These are phyloP conservation scores for Nakazawaea pomicola DNA, from an alignment of 805 yeast genomes.

Conservation along the genomic window DNA sequence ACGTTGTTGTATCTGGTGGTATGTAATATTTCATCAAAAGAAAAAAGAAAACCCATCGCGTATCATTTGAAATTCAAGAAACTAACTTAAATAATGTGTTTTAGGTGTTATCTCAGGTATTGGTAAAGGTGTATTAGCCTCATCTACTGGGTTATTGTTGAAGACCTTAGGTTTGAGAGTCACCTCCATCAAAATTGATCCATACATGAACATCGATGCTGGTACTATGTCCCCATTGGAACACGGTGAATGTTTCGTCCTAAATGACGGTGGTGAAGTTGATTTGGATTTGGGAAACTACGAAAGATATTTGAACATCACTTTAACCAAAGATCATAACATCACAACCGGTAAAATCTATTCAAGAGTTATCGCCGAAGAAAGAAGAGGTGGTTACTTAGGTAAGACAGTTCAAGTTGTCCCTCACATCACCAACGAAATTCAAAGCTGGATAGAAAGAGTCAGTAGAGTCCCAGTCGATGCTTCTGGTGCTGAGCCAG, in stretches of 20 bases:
- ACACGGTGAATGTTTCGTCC: constrained; percentile 97
- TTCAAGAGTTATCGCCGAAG: constrained; percentile 88
- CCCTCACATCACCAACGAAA: constrained; percentile 95
- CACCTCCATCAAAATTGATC: constrained; percentile 97
- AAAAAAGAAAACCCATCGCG: neutral
- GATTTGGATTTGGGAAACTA: constrained; percentile 97
- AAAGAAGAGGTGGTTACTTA: constrained; percentile 93
- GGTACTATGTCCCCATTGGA: constrained; percentile 99
- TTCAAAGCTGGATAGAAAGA: constrained; percentile 97
- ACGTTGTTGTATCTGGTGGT: constrained; percentile 97
- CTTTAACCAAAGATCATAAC: constrained; percentile 90
- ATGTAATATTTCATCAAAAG: neutral
- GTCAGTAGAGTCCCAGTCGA: constrained; percentile 93
- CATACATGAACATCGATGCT: constrained; percentile 98
- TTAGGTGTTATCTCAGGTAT: constrained; percentile 95
- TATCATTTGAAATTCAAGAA: neutral
- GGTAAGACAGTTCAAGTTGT: constrained; percentile 99
- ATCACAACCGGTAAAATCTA: constrained; percentile 98
- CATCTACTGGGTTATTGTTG: constrained; percentile 91
- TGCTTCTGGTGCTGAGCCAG: constrained; percentile 81
- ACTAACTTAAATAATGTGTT: constrained; percentile 4
- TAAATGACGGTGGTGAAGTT: constrained; percentile 98
- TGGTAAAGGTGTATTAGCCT: constrained; percentile 97
- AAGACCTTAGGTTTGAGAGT: constrained; percentile 93
- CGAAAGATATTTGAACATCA: constrained; percentile 92